Base-by-base conservation (phyloP, 768 basidiomycete genomes). In the Pulveroboletus frians region DNA sequence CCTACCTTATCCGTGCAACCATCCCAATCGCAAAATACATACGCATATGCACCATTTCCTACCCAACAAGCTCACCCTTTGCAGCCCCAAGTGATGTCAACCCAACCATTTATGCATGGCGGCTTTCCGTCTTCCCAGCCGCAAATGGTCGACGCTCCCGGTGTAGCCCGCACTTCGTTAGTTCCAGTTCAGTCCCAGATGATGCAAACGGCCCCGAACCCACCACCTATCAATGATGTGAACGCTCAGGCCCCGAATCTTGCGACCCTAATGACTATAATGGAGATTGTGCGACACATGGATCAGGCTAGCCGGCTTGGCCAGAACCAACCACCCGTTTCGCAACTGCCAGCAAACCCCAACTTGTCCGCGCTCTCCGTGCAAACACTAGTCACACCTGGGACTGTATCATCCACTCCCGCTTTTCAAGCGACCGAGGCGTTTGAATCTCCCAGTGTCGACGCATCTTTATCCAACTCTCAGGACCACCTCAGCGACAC, bases 261-360 rank as follows among this genome's bases (percentile, higher is more conserved):
- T 45, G 58, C 63, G n/a, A 50, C 62, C 10, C 39, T 65, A 9
- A 62, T 62, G 65, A 67, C 64, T 9, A 62, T 65, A 36, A 56
- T 64, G 60, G 64, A 65, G 32, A 60, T 67, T n/a, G 49, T 65
- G 38, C 60, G 65, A 47, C 65, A 59, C 38, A 63, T 58, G 54
- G 60, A 62, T 46, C 63, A 60, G 6, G 47, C 58, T 36, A 54
- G 45, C 13, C 50, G 56, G 53, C 32, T 54, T 31, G 35, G 52
- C 48, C 61, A 55, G 36, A 62, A 45, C 49, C 55, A 57, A 45
- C 20, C 49, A 1, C 45, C 59, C 11, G 10, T 27, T 35, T 54
- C 57, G 37, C 64, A 66, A 44, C 34, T 46, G 7, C 37, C 49
- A 10, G n/a, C n/a, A 27, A 49, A 52, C 54, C n/a, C 18, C 5